Conservation (phyloP, 2,329 filamentous ascomycete genomes). For the Hypoxylon sp. region DNA sequence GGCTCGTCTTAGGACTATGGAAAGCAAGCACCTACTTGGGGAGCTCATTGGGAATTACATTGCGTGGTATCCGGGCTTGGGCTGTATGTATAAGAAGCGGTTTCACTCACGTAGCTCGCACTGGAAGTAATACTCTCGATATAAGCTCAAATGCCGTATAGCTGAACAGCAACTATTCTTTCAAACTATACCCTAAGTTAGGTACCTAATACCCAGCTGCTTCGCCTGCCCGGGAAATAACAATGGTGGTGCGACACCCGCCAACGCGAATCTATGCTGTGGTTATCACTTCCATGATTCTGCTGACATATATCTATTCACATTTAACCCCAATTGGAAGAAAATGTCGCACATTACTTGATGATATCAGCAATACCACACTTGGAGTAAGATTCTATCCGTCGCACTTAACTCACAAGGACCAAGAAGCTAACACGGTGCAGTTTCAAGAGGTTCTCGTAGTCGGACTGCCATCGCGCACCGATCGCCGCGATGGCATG, state of each 20-base stretch:
- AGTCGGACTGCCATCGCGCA: slow-evolving; percentile 61
- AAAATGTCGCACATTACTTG: not conserved
- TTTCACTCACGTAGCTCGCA: too few species aligned
- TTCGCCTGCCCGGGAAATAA: not conserved
- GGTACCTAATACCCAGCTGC: not conserved
- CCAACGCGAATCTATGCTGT: slow-evolving; percentile 1
- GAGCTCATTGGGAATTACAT: too few species aligned
- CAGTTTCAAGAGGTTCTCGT: slow-evolving; percentile 65
- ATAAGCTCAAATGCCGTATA: too few species aligned
- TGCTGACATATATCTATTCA: slow-evolving; percentile 12
- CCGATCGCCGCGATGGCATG: slow-evolving; percentile 63
- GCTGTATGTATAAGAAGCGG: too few species aligned
- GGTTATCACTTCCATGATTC: not conserved
- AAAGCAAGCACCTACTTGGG: too few species aligned
- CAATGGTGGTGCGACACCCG: slow-evolving; percentile 5
- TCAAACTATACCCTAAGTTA: not conserved
- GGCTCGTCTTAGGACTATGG: too few species aligned
- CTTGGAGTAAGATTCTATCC: slow-evolving; percentile 20
- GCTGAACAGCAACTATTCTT: not conserved
- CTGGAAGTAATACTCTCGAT: too few species aligned
- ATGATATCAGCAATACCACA: slow-evolving; percentile 24
- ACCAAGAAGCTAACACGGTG: not conserved
- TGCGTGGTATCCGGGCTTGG: too few species aligned
- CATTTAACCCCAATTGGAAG: not conserved
- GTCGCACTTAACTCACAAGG: not conserved